Evolutionary conservation across 331 rosid species (phyloP).

Genomic region (Spiraea crenata): DNA sequence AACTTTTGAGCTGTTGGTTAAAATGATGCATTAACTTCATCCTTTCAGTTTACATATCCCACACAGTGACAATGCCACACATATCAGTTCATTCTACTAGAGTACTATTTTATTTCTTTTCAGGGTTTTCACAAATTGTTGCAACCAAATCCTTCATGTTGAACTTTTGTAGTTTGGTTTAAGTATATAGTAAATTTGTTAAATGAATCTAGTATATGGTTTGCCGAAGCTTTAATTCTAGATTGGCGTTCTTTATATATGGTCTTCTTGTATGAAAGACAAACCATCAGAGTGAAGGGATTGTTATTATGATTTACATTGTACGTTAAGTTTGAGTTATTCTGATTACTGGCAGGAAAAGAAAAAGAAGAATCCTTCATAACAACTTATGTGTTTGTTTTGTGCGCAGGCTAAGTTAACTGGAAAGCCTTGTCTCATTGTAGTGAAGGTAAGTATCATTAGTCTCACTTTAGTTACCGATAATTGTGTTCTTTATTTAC

Average conservation of each 20-base stretch:
- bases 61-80: background rate
- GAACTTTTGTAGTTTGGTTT: background rate
- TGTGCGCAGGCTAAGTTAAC: slow-evolving; percentile 52
- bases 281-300: background rate
- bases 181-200: background rate
- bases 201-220: background rate
- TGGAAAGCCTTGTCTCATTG: slow-evolving; percentile 62
- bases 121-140: slow-evolving; percentile 6
- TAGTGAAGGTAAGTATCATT: slow-evolving; percentile 57
- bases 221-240: background rate
- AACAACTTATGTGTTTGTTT: slow-evolving; percentile 19
- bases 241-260: background rate
- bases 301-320: background rate
- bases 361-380: slow-evolving; percentile 19
- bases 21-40: background rate
- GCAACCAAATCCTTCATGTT: background rate
- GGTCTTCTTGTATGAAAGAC: background rate
- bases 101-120: background rate
- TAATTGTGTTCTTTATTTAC: slow-evolving; percentile 10
- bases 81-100: background rate
- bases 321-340: slow-evolving; percentile 5
- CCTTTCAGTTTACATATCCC: background rate
- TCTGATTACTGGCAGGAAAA: slow-evolving; percentile 3
- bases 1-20: background rate
- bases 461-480: slow-evolving; percentile 20